Evolutionary conservation across 495 filamentous ascomycete species (phyloP), one percentile per base, ranked within the genome.

Genomic region (Lichina pygmaea): DNA sequence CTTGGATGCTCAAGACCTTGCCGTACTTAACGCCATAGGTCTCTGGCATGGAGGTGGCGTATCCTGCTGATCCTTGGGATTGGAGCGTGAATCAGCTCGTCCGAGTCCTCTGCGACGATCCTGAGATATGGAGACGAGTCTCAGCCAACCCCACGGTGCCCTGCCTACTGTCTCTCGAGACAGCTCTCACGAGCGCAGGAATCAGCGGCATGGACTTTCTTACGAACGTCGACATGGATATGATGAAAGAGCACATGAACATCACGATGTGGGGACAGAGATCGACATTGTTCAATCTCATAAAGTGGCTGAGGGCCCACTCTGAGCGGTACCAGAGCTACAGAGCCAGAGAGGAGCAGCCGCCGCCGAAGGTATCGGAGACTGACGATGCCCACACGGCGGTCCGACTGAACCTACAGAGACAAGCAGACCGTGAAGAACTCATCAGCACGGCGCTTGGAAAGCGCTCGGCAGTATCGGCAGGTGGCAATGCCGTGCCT

Each of bases 71-170:
- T 50, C 80, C 80, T 0, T 70, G 71, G 49, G 56, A 71, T 49
- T 86, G 80, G 80, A 61, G 61, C 17, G 62, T 75, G 17, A 74
- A 81, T 16, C 63, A 72, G 34, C 68, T 84, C 2, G 67, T 81
- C 0, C 54, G 57, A 10, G 75, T 75, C 44, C 57, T 86, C 6
- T 83, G 78, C 58, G 61, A 67, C 31, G 37, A 56, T 2, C 52
- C 62, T 15, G 55, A 61, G 36, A 65, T 66, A 7, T 55, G 57
- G n/a, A 32, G 24, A 8, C 31, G 37, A 12, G 7, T 31, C 17
- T 38, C 13, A 71, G 63, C 64, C 46, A 56, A 13, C 31, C 52
- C 56, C 32, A 33, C 51, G 34, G 59, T 72, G 7, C 75, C 73
- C 15, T 61, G 78, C 39, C 56, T 62, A 0, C 50, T 50, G 7